Percentiles rank a stretch among this genome's conserved stretches.
Conservation (phyloP, 202 grass and related monocot species). For the Hordeum pubiflorum region DNA sequence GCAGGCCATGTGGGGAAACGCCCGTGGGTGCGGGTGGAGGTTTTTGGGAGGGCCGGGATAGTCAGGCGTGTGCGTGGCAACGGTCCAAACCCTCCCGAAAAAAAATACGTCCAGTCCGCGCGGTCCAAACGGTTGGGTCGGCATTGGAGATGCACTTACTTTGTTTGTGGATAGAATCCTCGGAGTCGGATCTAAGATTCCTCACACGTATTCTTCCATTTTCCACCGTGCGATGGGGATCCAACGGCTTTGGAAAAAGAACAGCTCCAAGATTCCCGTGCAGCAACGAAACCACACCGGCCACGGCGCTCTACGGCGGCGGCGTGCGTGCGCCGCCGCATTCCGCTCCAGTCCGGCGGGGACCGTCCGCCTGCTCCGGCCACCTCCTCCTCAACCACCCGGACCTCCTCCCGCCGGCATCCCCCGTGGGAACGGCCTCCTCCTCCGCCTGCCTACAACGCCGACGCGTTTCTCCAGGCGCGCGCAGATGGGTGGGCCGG, state of each 20-base stretch:
- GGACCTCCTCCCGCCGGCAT: not conserved
- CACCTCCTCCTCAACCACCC: not conserved
- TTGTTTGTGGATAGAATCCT: too few species aligned
- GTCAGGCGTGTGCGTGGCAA: too few species aligned
- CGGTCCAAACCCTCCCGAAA: too few species aligned
- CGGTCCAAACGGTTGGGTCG: too few species aligned
- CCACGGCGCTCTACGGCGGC: not conserved
- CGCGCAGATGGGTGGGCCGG: not conserved
- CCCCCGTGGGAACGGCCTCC: not conserved
- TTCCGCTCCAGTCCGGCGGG: not conserved
- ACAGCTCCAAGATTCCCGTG: not conserved
- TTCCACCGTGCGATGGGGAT: not conserved
- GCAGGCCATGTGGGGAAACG: too few species aligned
- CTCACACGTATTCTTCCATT: too few species aligned
- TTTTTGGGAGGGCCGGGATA: too few species aligned
- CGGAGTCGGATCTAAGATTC: too few species aligned
- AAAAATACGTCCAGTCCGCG: too few species aligned
- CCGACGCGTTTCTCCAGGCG: not conserved
- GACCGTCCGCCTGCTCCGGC: not conserved
- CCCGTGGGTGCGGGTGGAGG: too few species aligned
- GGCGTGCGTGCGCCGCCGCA: not conserved
- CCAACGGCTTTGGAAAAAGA: not conserved
- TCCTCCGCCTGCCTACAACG: not conserved
- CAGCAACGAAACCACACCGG: not conserved
- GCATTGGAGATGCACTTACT: too few species aligned